Conservation (phyloP, 176 grass and related monocot species). For the Lolium perenne region DNA sequence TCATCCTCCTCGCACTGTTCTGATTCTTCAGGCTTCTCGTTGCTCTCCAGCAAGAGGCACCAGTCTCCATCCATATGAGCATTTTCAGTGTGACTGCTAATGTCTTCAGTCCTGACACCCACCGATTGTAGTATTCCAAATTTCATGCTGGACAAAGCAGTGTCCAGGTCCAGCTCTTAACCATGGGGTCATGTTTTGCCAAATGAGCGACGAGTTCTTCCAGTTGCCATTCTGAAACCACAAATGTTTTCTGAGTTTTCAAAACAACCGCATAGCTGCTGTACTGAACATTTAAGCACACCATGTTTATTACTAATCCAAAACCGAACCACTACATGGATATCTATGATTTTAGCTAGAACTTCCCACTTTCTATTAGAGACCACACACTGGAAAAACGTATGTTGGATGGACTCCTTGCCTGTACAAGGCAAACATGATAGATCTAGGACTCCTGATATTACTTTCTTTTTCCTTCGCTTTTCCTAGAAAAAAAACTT, state of each 20-base stretch:
- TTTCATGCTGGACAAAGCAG: conserved; percentile 16
- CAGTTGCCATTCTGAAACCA: neutral
- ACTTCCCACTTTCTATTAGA: neutral
- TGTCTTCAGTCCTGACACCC: neutral
- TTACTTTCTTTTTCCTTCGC: no score
- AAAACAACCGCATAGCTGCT: neutral
- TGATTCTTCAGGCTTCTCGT: neutral
- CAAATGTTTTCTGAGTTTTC: neutral
- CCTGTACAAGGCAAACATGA: no score
- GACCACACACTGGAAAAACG: neutral
- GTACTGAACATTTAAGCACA: neutral
- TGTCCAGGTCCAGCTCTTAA: neutral
- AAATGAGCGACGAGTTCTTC: neutral
- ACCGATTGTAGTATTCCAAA: neutral
- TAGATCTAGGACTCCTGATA: no score
- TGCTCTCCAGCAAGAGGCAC: neutral
- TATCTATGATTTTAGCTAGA: neutral
- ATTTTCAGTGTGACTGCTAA: neutral
- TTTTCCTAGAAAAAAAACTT: no score
- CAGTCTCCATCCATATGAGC: neutral
- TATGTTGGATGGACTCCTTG: neutral
- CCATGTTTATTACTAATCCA: neutral
- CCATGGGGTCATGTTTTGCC: neutral
- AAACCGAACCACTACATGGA: neutral
- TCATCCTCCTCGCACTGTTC: neutral